A percentile compares a stretch with the other conserved stretches of the same genome.
Conservation (phyloP, 257 asterid species). For the Ballota nigra region DNA sequence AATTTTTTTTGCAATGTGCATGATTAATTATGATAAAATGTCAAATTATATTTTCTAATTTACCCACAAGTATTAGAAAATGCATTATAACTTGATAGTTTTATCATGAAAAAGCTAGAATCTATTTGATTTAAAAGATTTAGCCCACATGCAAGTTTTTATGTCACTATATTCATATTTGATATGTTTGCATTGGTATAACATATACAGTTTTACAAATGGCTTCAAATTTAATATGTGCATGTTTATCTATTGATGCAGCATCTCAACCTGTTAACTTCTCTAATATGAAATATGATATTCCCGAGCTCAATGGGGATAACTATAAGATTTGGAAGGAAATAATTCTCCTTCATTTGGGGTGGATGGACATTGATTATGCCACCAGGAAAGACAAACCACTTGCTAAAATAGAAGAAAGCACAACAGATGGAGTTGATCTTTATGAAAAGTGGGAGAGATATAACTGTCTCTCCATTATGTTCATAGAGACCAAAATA, state of each 20-base stretch:
- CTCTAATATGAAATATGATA: neutral
- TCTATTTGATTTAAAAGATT: neutral
- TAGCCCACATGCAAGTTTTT: conserved; percentile 6
- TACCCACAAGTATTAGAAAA: neutral
- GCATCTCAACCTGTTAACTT: neutral
- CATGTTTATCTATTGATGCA: neutral
- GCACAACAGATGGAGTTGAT: neutral
- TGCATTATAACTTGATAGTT: neutral
- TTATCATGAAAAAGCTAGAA: neutral
- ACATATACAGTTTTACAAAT: neutral
- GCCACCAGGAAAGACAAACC: neutral
- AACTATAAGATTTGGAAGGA: neutral
- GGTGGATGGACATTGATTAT: conserved; percentile 8
- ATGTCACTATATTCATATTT: neutral
- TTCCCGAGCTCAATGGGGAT: neutral
- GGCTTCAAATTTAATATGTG: neutral
- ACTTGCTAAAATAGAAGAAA: neutral
- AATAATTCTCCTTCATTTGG: neutral
- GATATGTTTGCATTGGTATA: neutral
- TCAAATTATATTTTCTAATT: neutral
- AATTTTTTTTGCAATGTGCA: neutral
- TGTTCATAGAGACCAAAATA: conserved; percentile 1
- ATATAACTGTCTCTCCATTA: neutral
- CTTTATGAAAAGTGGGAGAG: conserved; percentile 7
- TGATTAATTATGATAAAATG: neutral